phyloP scores from a whole-genome alignment of 2,329 filamentous ascomycete species.

The Exophiala dermatitidis region DNA sequence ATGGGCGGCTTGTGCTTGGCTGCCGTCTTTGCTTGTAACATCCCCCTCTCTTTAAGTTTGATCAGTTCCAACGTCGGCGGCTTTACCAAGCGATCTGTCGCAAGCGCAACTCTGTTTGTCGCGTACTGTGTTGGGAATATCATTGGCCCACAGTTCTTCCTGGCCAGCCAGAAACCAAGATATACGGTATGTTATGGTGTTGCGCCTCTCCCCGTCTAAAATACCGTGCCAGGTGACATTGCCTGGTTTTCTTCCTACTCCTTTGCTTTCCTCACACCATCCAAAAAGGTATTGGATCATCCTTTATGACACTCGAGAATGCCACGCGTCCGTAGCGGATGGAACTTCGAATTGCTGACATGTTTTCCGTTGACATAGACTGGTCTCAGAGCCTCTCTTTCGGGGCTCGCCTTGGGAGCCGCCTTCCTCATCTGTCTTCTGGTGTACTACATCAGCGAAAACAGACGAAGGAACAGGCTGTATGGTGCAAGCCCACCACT shows the following conservation, averaged over 20 bases:
- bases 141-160: slow-evolving; percentile 49
- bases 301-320: neutral
- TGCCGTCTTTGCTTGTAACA: slow-evolving; percentile 32
- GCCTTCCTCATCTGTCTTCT: slow-evolving; percentile 31
- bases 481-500: slow-evolving; percentile 28
- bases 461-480: slow-evolving; percentile 28
- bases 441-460: slow-evolving; percentile 31
- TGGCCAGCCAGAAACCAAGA: slow-evolving; percentile 41
- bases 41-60: slow-evolving; percentile 38
- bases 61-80: slow-evolving; percentile 49
- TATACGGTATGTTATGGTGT: slow-evolving; percentile 33
- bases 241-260: neutral
- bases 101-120: slow-evolving; percentile 45
- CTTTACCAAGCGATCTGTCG: slow-evolving; percentile 51
- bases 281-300: slow-evolving; percentile 27
- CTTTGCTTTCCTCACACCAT: too few species aligned
- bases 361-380: slow-evolving; percentile 27
- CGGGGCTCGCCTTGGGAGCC: slow-evolving; percentile 29
- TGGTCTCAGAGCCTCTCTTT: slow-evolving; percentile 32
- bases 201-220: too few species aligned
- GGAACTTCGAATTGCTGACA: slow-evolving; percentile 17
- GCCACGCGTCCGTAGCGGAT: too few species aligned
- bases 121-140: slow-evolving; percentile 52
- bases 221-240: neutral
- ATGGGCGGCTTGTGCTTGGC: slow-evolving; percentile 30